These are phyloP conservation scores for Mucor saturninus DNA, from an alignment of 371 early-diverging fungal genomes.

Conservation along the genomic window DNA sequence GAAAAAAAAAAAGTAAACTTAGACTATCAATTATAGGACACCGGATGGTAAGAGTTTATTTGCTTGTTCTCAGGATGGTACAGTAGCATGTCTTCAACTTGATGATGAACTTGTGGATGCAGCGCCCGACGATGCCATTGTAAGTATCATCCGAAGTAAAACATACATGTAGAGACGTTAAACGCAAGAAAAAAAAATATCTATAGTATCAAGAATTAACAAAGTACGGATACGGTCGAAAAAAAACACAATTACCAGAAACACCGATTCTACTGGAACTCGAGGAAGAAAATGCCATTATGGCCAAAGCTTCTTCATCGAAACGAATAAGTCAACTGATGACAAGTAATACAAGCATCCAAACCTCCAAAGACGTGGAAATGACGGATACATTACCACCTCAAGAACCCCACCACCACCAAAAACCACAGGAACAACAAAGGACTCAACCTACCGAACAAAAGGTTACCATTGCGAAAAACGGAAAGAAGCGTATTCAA, in stretches of 20 bases:
- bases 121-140: slow-evolving; percentile 62
- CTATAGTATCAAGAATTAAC: slow-evolving; percentile 56
- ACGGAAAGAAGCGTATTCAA: slow-evolving; percentile 82
- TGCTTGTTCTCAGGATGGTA: slow-evolving; percentile 95
- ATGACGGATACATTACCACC: background rate
- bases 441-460: slow-evolving; percentile 48
- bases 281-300: slow-evolving; percentile 65
- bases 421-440: slow-evolving; percentile 18
- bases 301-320: slow-evolving; percentile 36
- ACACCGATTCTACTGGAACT: slow-evolving; percentile 66
- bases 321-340: slow-evolving; percentile 54
- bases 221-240: slow-evolving; percentile 75
- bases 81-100: slow-evolving; percentile 78
- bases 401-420: slow-evolving; percentile 6
- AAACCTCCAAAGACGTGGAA: background rate
- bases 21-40: slow-evolving; percentile 19
- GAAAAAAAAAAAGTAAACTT: background rate
- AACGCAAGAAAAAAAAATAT: no score
- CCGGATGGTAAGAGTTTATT: slow-evolving; percentile 79
- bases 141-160: no score
- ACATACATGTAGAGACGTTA: no score
- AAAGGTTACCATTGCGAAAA: slow-evolving; percentile 69
- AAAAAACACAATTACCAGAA: slow-evolving; percentile 63
- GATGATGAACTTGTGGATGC: slow-evolving; percentile 71
- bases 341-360: slow-evolving; percentile 32